Evolutionary conservation across 768 basidiomycete species (phyloP), one percentile per base, ranked within the genome.

Genomic region (Pisolithus microcarpus): DNA sequence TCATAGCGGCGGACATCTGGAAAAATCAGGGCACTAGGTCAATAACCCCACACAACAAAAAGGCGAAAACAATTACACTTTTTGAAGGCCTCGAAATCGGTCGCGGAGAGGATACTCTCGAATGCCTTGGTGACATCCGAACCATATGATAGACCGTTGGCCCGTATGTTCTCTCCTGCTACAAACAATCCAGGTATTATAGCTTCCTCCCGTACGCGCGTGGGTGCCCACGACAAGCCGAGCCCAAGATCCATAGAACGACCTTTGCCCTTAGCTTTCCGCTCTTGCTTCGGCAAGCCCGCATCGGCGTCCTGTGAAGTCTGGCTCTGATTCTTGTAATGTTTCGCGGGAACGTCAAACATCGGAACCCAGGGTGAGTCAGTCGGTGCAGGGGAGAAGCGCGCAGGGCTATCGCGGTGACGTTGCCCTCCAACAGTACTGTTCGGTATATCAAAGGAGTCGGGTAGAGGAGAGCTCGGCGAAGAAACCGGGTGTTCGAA

Each of bases 1-100:
- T 89, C 87, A 59, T 84, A 89, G 53, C 79, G 79, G 61, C 81
- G 80, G 15, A 88, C 82, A 67, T 85, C 86, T 88, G 26, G 39
- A 26, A 30, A 40, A 28, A 49, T 36, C 9, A 7, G 61, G 37
- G 44, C 44, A 60, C 48, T 49, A 47, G 46, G 56, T 58, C 48
- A 61, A 51, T 34, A 37, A 49, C 16, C 10, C 45, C 43, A 43
- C 31, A 34, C 18, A 34, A 10, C 30, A 50, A 43, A 48, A 11
- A 18, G 46, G 23, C 39, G 50, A 34, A 53, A 43, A 54, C 57
- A 24, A 44, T 66, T 63, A 87, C 87, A 88, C 61, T 72, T 80
- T 66, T 83, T 87, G 71, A 77, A 73, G 39, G 66, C 61, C 43
- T 65, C 64, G 49, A 72, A 75, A 44, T 59, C 67, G 43, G 70